phyloP scores from a whole-genome alignment of 2,329 filamentous ascomycete genomes.

The Pseudogymnoascus sp. region DNA sequence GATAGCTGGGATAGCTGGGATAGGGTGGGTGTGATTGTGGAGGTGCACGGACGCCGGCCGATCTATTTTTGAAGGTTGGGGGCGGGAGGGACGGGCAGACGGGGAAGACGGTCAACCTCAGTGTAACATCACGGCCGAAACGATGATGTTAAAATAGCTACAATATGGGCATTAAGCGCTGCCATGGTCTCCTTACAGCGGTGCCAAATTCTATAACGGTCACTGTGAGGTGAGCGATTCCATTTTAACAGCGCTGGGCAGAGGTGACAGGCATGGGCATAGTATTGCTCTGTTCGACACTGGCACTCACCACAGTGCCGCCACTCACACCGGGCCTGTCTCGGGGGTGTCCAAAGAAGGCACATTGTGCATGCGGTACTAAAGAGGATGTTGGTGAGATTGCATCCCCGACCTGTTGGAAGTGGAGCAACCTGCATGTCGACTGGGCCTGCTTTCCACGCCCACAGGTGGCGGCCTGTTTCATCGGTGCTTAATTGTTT shows the following conservation, averaged over 20 bases:
- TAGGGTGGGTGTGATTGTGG: neutral
- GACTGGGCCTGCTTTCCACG: neutral
- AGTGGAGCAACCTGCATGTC: neutral
- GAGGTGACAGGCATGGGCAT: neutral
- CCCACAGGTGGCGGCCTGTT: neutral
- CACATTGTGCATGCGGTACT: neutral
- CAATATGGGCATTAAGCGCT: neutral
- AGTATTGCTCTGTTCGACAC: neutral
- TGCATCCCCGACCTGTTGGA: slow-evolving; percentile 3
- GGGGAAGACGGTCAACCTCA: neutral
- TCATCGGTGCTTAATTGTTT: slow-evolving; percentile 5
- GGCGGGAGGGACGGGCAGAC: neutral
- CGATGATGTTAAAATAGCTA: neutral
- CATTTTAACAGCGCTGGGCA: neutral
- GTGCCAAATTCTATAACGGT: neutral
- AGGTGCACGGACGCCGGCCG: neutral
- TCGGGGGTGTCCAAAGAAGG: neutral
- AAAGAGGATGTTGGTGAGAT: neutral
- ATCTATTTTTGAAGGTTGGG: neutral
- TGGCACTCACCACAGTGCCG: neutral
- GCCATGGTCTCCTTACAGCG: neutral
- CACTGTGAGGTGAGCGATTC: neutral
- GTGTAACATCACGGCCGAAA: neutral
- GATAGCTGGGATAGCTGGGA: neutral
- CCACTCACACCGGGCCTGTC: neutral